Base-by-base conservation (phyloP, 805 yeast species). In the Saccharomycopsis schoenii region DNA sequence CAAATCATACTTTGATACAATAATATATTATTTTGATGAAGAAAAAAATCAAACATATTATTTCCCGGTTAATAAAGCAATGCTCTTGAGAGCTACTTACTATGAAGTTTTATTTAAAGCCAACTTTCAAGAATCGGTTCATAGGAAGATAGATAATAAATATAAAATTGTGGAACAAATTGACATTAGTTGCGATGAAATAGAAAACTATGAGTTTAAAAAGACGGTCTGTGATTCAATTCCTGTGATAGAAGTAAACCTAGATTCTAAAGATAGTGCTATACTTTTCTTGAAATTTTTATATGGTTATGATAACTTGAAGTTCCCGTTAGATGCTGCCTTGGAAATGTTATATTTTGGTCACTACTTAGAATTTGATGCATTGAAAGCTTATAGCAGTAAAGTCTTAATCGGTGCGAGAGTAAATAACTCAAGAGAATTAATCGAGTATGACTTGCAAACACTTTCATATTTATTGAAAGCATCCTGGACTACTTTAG, bases 51-150 rank as follows among this genome's bases (percentile, higher is more conserved):
- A 47, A 47, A 21, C 70, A 0, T 77, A 76, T 39, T 60, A 50
- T 61, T 87, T 82, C 67, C 92, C 93, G 0, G 83, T 78, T 4
- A 88, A 88, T 69, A 75, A 84, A 51, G 77, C 88, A 0, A 78
- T 88, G 57, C 68, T 88, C 25, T 70, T 78, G 4, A 72, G 91
- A 50, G 80, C 88, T 2, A 86, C 81, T 54, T 88, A 85, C 69
- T 88, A 82, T 67, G 81, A 77, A 58, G 77, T 83, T 1, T 79
- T 87, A 85, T 83, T 88, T 68, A 69, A 74, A 10, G 83, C 88
- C 1, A 69, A 77, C 1, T 80, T 61, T 47, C 54, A 55, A 36
- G 55, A 50, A 41, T 37, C 24, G 36, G 42, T 55, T 36, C 29
- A 17, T 25, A 19, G 40, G 12, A 6, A 50, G 10, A 34, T 58